These are phyloP conservation scores for Nothophoma quercina DNA, from an alignment of 2,329 filamentous ascomycete species.

Conservation along the genomic window DNA sequence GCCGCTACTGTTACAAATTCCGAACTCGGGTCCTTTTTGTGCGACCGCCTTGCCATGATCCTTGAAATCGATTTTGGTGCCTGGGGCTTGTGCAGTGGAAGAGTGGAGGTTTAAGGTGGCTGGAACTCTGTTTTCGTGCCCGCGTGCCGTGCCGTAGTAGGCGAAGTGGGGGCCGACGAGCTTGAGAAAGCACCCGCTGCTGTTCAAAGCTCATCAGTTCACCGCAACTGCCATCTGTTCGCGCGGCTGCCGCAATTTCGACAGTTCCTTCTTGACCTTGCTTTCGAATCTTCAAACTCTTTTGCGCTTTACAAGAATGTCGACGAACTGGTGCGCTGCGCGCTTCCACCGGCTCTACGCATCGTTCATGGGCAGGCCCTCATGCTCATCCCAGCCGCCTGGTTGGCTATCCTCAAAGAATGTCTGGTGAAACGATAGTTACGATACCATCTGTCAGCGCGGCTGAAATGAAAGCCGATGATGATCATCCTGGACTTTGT, in stretches of 20 bases:
- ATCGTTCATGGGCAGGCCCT: background rate
- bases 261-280: background rate
- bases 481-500: background rate
- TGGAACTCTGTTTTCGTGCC: slow-evolving; percentile 12
- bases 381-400: background rate
- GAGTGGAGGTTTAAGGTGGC: slow-evolving; percentile 10
- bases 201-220: slow-evolving; percentile 3
- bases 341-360: background rate
- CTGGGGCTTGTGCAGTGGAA: slow-evolving; percentile 8
- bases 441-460: slow-evolving; percentile 5
- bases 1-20: slow-evolving; percentile 11
- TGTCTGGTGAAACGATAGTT: slow-evolving; percentile 6
- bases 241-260: too few relatives aligned
- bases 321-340: background rate
- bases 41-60: slow-evolving; percentile 9
- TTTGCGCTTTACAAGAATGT: background rate
- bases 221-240: slow-evolving; percentile 1
- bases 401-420: background rate
- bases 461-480: background rate
- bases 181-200: slow-evolving; percentile 1
- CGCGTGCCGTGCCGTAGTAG: background rate
- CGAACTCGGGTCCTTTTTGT: slow-evolving; percentile 7
- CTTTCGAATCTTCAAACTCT: too few relatives aligned
- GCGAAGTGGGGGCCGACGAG: slow-evolving; percentile 7
- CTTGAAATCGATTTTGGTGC: slow-evolving; percentile 7